Percentiles rank a stretch among this genome's conserved stretches.
Evolutionary conservation across 1,284 basidiomycete species (phyloP).

Genomic region (Amylostereum chailletii): DNA sequence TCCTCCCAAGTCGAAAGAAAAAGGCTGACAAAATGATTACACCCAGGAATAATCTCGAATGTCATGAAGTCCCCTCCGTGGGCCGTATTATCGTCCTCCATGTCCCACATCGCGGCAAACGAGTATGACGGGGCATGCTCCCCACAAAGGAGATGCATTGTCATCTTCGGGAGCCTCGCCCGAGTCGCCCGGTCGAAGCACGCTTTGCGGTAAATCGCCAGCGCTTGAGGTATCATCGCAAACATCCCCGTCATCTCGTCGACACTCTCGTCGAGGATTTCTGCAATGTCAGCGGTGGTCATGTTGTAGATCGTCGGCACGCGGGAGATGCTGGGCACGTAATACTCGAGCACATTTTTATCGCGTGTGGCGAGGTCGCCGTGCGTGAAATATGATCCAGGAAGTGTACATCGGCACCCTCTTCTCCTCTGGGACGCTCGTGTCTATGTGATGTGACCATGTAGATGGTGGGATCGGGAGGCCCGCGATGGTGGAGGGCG

Average conservation of each 20-base stretch:
- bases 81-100: slow-evolving; percentile 17
- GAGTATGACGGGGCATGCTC: slow-evolving; percentile 11
- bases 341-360: slow-evolving; percentile 11
- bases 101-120: slow-evolving; percentile 16
- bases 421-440: too few relatives aligned
- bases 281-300: not conserved
- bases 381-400: slow-evolving; percentile 28
- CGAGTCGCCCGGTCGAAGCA: slow-evolving; percentile 12
- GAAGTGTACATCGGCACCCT: slow-evolving; percentile 12
- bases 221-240: too few relatives aligned
- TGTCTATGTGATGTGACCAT: too few relatives aligned
- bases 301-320: slow-evolving; percentile 14
- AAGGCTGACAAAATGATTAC: slow-evolving; percentile 28
- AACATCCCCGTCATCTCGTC: too few relatives aligned
- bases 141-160: slow-evolving; percentile 12
- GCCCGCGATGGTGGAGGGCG: too few relatives aligned
- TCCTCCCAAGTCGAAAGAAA: too few relatives aligned
- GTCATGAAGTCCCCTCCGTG: slow-evolving; percentile 16
- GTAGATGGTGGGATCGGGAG: too few relatives aligned
- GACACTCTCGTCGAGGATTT: too few relatives aligned
- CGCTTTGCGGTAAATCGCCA: slow-evolving; percentile 13
- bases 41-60: slow-evolving; percentile 15
- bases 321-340: slow-evolving; percentile 12
- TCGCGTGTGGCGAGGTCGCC: slow-evolving; percentile 21
- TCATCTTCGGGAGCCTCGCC: slow-evolving; percentile 16